These are phyloP conservation scores for Fusarium anthophilum DNA, from an alignment of 2,329 filamentous ascomycete species.

Conservation along the genomic window DNA sequence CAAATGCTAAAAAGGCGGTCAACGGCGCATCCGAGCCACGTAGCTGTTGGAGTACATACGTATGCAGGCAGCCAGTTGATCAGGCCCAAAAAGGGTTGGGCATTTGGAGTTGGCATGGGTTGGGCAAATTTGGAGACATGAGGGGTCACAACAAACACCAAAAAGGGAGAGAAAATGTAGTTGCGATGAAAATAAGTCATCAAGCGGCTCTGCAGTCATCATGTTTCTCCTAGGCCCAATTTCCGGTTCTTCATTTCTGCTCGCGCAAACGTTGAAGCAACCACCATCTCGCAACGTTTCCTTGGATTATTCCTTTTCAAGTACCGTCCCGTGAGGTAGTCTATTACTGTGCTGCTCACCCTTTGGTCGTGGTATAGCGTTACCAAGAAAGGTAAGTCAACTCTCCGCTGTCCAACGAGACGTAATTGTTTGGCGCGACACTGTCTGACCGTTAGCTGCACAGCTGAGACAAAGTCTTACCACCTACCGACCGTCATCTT, in stretches of 20 bases:
- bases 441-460: neutral
- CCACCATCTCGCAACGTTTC: neutral
- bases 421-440: no score
- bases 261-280: neutral
- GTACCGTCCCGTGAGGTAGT: neutral
- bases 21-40: neutral
- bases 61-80: conserved; percentile 8
- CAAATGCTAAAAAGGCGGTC: conserved; percentile 3
- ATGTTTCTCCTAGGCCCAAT: neutral
- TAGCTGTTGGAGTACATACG: neutral
- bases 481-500: no score
- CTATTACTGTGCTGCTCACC: neutral
- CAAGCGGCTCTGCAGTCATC: neutral
- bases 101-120: neutral
- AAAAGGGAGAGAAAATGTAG: neutral
- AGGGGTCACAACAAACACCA: neutral
- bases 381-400: neutral
- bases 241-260: neutral
- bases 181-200: neutral
- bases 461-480: neutral
- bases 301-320: neutral
- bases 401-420: neutral
- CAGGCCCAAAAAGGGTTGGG: conserved; percentile 2
- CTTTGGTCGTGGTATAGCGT: neutral
- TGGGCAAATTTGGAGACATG: neutral